Base-by-base conservation (phyloP, 2,329 filamentous ascomycete genomes). In the Arthrobotrys entomopaga region DNA sequence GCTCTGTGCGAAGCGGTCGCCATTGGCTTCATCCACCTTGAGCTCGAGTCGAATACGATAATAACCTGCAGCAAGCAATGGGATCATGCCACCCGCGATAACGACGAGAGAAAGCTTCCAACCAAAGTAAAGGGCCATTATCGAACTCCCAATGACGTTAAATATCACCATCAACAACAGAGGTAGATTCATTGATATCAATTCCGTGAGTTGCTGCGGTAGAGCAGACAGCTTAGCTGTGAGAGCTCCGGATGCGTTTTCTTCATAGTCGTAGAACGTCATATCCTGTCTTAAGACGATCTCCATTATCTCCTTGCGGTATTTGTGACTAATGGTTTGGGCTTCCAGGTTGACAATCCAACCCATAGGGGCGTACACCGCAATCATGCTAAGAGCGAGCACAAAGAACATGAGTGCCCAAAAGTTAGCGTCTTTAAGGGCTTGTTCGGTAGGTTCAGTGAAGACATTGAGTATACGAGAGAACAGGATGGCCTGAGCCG, bases 321-420 rank as follows among this genome's bases (percentile, higher is more conserved):
- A 79, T 8, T 50, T 54, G 43, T 67, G 70, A 24, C 57, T 59
- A 24, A 74, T 74, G 1, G 34, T 61, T 52, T 74, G 70, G 8
- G 63, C 64, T 40, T 74, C 63, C 15, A 65, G 63, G 34, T 77
- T 78, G 16, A 77, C 76, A 16, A 76, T 63, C 29, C 63, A 76
- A 3, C 76, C 77, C 70, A 78, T 75, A 19, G 76, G 52, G 2
- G 53, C 76, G 42, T 74, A 74, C 3, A 20, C 46, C 16, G 24
- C 1, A 1, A 86, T 86, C 8, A 85, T 81, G 8, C 81, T 84
- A 3, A 85, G 82, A 1, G 88, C 88, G 26, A 89, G 81, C 0
- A 87, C 80, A 19, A 87, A 83, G 82, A 88, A 91, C 86, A 90
- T 90, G 71, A 88, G 83, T 0, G 87, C 85, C 87, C 87, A 90